These are phyloP conservation scores for Hymenoscyphus scutula DNA, from an alignment of 2,329 filamentous ascomycete species.

Conservation along the genomic window DNA sequence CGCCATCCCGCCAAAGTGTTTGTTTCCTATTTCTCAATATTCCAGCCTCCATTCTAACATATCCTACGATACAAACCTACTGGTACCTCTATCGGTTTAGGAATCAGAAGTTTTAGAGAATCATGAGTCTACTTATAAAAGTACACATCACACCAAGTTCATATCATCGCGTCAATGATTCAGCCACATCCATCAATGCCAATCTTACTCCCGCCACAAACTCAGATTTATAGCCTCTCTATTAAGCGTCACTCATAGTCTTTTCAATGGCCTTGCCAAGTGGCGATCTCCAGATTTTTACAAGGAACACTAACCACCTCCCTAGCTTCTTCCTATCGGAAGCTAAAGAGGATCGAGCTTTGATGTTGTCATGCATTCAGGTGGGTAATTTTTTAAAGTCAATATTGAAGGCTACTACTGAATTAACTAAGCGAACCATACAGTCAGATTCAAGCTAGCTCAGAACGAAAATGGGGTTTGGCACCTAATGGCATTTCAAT, in stretches of 20 bases:
- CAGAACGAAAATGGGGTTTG: background rate
- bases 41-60: no score
- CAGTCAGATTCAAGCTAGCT: background rate
- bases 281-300: background rate
- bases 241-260: background rate
- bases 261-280: background rate
- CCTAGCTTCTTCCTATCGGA: background rate
- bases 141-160: no score
- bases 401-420: background rate
- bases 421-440: background rate
- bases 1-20: no score
- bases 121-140: no score
- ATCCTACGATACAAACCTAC: no score
- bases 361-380: background rate
- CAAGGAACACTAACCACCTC: background rate
- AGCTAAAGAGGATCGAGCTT: background rate
- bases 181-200: conserved; percentile 4
- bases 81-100: no score
- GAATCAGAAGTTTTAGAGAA: no score
- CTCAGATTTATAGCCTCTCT: background rate
- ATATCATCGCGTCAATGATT: conserved; percentile 6
- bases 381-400: background rate
- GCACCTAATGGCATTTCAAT: background rate
- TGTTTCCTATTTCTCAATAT: no score
- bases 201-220: background rate